Conservation (phyloP, 1,284 basidiomycete genomes). For the Vanrija sp. region DNA sequence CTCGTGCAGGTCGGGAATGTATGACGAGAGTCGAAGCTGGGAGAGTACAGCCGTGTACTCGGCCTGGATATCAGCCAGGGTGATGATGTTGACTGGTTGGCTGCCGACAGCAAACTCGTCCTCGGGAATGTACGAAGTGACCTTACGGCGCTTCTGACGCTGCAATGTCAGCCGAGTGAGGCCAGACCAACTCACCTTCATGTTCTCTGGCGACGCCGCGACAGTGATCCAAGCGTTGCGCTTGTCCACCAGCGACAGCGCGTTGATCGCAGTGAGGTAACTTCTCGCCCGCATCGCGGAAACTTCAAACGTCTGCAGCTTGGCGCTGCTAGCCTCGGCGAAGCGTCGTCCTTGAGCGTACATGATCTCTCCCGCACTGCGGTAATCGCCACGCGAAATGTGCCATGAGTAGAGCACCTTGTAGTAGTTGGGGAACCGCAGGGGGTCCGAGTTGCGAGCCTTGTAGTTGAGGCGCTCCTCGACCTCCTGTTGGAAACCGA, state of each 20-base stretch:
- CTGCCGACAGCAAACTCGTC: constrained; percentile 60
- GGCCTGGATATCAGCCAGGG: constrained; percentile 74
- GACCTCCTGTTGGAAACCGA: constrained; percentile 79
- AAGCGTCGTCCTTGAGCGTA: constrained; percentile 85
- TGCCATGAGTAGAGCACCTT: constrained; percentile 95
- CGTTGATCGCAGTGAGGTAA: constrained; percentile 83
- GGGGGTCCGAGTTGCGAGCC: constrained; percentile 87
- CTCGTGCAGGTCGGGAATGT: constrained; percentile 57
- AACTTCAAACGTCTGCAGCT: constrained; percentile 54
- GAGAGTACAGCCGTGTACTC: constrained; percentile 79
- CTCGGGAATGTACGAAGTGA: constrained; percentile 74
- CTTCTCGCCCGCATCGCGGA: constrained; percentile 73
- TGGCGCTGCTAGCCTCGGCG: constrained; percentile 50
- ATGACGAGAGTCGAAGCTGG: constrained; percentile 68
- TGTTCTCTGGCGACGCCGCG: constrained; percentile 33
- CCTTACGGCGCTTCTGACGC: constrained; percentile 63
- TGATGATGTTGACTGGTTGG: constrained; percentile 68
- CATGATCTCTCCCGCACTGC: constrained; percentile 85
- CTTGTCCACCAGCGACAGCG: constrained; percentile 73
- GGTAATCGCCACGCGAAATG: constrained; percentile 76
- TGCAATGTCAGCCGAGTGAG: constrained; percentile 10
- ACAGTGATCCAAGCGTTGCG: constrained; percentile 81
- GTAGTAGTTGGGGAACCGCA: constrained; percentile 80
- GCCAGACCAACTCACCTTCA: background rate
- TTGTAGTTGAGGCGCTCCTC: constrained; percentile 89